Evolutionary conservation across 495 filamentous ascomycete genomes (phyloP).

Genomic region (Aspergillus coremiiformis): DNA sequence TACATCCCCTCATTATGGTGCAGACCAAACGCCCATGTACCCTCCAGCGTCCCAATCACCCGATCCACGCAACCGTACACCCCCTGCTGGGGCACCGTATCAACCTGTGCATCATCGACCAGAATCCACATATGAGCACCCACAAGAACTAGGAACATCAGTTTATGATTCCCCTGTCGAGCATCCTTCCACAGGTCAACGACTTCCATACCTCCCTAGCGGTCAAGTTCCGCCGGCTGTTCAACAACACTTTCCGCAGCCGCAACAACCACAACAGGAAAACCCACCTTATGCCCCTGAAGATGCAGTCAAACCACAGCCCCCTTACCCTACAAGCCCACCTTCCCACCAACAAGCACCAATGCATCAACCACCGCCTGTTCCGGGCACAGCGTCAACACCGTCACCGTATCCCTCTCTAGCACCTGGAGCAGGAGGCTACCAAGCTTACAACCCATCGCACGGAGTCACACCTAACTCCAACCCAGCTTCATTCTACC

Average conservation of each 20-base stretch:
- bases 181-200: constrained; percentile 23
- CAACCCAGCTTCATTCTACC: constrained; percentile 40
- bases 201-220: constrained; percentile 40
- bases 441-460: constrained; percentile 47
- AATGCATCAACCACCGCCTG: constrained; percentile 37
- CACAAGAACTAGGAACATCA: constrained; percentile 80
- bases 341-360: constrained; percentile 43
- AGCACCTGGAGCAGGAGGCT: constrained; percentile 31
- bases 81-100: constrained; percentile 32
- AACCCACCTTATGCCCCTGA: constrained; percentile 58
- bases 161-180: constrained; percentile 75
- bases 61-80: constrained; percentile 37
- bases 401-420: constrained; percentile 39
- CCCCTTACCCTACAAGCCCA: constrained; percentile 39
- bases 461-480: constrained; percentile 25
- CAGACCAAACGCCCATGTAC: constrained; percentile 31
- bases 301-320: constrained; percentile 38
- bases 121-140: constrained; percentile 67
- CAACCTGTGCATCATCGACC: constrained; percentile 46
- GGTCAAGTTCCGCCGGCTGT: constrained; percentile 30
- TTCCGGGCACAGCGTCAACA: constrained; percentile 37
- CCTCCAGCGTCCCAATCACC: constrained; percentile 37
- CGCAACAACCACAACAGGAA: constrained; percentile 30
- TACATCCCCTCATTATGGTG: constrained; percentile 27
- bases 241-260: constrained; percentile 37